Evolutionary conservation across 2,329 filamentous ascomycete species (phyloP), one percentile per base, ranked within the genome.

Genomic region (Alternaria alternata): DNA sequence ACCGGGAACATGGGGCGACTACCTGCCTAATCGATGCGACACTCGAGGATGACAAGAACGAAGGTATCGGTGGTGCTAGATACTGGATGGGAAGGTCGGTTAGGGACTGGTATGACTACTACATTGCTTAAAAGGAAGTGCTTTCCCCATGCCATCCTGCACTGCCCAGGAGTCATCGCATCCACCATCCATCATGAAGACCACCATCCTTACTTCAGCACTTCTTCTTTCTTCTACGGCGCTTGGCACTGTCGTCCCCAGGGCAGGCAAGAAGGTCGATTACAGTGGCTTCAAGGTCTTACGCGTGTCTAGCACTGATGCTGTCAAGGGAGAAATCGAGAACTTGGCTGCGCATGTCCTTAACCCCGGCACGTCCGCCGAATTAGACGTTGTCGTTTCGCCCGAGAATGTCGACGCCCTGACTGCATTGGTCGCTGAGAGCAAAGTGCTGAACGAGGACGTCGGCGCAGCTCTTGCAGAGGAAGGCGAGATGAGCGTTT

Each of bases 221-320:
- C 64, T 75, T 53, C 64, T 76, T 42, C 56, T 67, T 42, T 55
- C 52, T 20, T 69, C 71, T 16, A 60, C 66, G 1, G 66, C 64
- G n/a, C 54, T 74, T n/a, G 67, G 63, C 18, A 64, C 62, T 22
- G 71, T 67, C 8, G 71, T 76, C 16, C 71, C 73, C 36, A 63
- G 66, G 41, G 66, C 64, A 43, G 67, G 62, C 18, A 62, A 74
- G 59, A 75, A 76, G 62, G 63, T 78, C 52, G 74, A 77, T 58
- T 78, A 78, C 62, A 71, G 64, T 62, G 75, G 75, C 60, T 78
- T 75, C 70, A 77, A 77, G 64, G 70, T 76, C 14, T 56, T 78
- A 16, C 75, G 76, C 39, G 54, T 78, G 30, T 48, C 61, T 12
- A 63, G 68, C 44, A 63, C 58, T 30, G 60, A 63, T 16, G 63